Conservation (phyloP, 495 filamentous ascomycete species). For the Aspergillus incahuasiensis region DNA sequence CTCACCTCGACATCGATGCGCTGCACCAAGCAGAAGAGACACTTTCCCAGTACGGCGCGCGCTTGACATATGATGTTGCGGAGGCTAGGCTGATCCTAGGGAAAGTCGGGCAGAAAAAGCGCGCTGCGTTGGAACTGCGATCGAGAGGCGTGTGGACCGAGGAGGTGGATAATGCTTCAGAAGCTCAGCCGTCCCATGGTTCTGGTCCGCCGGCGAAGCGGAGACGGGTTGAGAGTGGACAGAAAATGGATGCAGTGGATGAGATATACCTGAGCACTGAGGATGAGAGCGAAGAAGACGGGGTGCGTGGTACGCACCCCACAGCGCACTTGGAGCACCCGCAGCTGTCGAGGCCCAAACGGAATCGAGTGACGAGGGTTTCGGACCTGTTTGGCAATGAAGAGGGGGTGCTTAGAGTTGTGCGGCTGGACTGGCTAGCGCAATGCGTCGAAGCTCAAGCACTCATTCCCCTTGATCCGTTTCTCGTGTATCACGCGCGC, state of each 20-base stretch:
- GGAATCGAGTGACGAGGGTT: neutral
- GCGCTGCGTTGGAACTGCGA: constrained; percentile 74
- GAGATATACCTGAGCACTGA: constrained; percentile 29
- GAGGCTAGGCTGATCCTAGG: constrained; percentile 74
- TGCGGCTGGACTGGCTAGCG: constrained; percentile 73
- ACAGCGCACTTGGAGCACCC: constrained; percentile 8
- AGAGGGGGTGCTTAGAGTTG: constrained; percentile 53
- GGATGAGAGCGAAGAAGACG: constrained; percentile 29
- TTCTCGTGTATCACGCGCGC: constrained; percentile 59
- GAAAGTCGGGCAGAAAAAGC: constrained; percentile 59
- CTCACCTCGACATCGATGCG: constrained; percentile 59
- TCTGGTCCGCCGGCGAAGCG: constrained; percentile 25
- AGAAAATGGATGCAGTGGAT: constrained; percentile 7
- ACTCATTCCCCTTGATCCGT: constrained; percentile 55
- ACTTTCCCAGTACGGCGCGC: constrained; percentile 49
- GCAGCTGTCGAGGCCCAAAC: neutral
- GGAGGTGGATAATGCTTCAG: constrained; percentile 24
- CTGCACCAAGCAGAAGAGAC: constrained; percentile 59
- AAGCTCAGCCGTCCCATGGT: neutral
- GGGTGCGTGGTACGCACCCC: constrained; percentile 6
- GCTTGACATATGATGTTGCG: constrained; percentile 64
- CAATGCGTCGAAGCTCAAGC: constrained; percentile 51
- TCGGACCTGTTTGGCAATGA: neutral
- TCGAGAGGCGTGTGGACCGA: constrained; percentile 59
- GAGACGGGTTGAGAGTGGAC: constrained; percentile 9